Conservation (phyloP, 1,284 basidiomycete genomes). For the Microbotryum intermedium region DNA sequence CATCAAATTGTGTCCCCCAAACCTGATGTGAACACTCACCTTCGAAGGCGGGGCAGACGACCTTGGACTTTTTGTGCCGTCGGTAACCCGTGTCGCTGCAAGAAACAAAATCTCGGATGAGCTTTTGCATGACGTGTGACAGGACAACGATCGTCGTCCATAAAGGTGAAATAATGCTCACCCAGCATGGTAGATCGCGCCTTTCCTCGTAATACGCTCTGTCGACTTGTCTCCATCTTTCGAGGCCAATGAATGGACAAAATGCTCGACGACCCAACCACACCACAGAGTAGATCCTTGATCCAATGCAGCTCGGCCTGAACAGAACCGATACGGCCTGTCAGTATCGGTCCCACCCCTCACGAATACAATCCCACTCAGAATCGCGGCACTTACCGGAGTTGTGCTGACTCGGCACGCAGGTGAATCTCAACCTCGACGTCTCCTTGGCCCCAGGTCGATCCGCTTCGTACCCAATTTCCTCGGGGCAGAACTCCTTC, state of each 20-base stretch:
- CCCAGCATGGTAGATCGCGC: slow-evolving; percentile 31
- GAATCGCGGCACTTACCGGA: slow-evolving; percentile 21
- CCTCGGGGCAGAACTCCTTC: slow-evolving; percentile 36
- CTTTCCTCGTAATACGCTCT: slow-evolving; percentile 12
- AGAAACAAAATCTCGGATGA: background rate
- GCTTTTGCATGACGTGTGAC: too few species aligned
- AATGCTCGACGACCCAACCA: slow-evolving; percentile 35
- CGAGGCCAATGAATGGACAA: slow-evolving; percentile 11
- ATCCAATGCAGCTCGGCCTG: slow-evolving; percentile 31
- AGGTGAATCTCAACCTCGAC: slow-evolving; percentile 26
- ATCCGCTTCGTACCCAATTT: slow-evolving; percentile 33
- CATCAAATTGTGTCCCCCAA: background rate
- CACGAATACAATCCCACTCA: background rate
- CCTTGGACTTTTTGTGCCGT: slow-evolving; percentile 14
- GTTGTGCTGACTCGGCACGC: slow-evolving; percentile 36
- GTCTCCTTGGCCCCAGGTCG: background rate
- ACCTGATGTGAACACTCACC: background rate
- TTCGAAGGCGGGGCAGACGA: slow-evolving; percentile 34
- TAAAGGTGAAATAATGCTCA: background rate
- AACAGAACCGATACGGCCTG: background rate
- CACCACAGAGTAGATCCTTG: slow-evolving; percentile 32
- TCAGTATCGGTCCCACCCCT: background rate
- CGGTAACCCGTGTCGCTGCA: slow-evolving; percentile 35
- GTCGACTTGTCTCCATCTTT: background rate
- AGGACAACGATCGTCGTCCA: too few species aligned